Base-by-base conservation (phyloP, 805 yeast genomes). In the Candida namnaoensis region DNA sequence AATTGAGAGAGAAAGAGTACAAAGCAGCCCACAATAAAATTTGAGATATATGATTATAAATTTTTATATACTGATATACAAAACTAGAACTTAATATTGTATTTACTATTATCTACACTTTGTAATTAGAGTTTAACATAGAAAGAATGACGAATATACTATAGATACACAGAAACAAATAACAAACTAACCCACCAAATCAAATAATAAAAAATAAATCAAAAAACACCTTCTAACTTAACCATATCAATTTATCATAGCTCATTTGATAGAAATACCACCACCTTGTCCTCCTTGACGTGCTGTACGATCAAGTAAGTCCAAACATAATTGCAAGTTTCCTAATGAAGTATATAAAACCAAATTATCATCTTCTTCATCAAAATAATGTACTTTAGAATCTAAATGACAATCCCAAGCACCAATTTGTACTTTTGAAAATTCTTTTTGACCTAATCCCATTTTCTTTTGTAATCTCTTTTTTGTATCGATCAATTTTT, bases 231-330 rank as follows among this genome's bases (percentile, higher is more conserved):
- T 3, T 27, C 28, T 27, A 9, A 27, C 28, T 7, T 9, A 7
- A 7, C 15, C n/a, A 26, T 30, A 30, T 46, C 43, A 57, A 43
- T 60, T 67, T 54, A 72, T 76, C 43, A 78, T 78, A 38, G 72
- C 9, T 71, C 60, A 80, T 44, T 47, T 52, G 37, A 52, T 52
- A 3, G 56, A 51, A 25, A 54, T 54, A 39, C 57, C 80, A 42
- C 80, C 72, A 53, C 76, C 80, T 45, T 68, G 69, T 4, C 64
- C 62, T 6, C 65, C 69, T 41, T 74, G 70, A 44, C 80, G 71
- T n/a, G 80, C 72, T 35, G 79, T 67, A 54, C 93, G 75, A 57
- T 88, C 96, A 1, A 93, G 88, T 54, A 87, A 95, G 56, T 93
- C 96, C 56, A 93, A 66, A 26, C 90, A 95, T 40, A 93, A 64